Evolutionary conservation across 2,329 filamentous ascomycete species (phyloP).

Genomic region (Graphiopsis chlorocephala): DNA sequence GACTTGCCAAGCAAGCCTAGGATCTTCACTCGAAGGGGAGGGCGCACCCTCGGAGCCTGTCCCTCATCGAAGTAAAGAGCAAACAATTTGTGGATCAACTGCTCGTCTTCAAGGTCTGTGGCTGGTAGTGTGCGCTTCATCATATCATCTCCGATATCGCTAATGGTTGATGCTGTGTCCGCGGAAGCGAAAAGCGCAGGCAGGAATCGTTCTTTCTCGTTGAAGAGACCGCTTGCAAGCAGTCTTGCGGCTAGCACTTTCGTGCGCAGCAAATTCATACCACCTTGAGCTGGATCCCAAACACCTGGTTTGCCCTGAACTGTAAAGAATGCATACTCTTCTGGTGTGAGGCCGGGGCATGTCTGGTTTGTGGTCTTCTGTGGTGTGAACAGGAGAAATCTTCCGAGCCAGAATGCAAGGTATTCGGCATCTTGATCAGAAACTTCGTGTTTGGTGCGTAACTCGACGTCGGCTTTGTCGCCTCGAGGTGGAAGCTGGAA

Average conservation of each 20-base stretch:
- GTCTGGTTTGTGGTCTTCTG: constrained; percentile 37
- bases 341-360: constrained; percentile 61
- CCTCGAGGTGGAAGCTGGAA: constrained; percentile 72
- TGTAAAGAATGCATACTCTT: constrained; percentile 68
- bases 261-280: constrained; percentile 65
- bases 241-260: constrained; percentile 69
- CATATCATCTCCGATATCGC: constrained; percentile 82
- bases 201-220: constrained; percentile 76
- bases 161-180: constrained; percentile 75
- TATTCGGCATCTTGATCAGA: constrained; percentile 69
- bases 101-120: constrained; percentile 68
- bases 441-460: constrained; percentile 67
- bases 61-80: constrained; percentile 63
- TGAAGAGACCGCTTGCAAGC: constrained; percentile 81
- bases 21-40: constrained; percentile 73
- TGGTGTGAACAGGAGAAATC: constrained; percentile 66
- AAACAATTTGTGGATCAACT: constrained; percentile 65
- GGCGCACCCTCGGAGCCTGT: constrained; percentile 51
- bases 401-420: constrained; percentile 71
- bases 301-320: constrained; percentile 65
- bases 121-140: constrained; percentile 71
- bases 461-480: constrained; percentile 69
- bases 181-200: constrained; percentile 80
- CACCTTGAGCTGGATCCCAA: constrained; percentile 62
- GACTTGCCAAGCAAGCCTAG: constrained; percentile 76